phyloP scores from a whole-genome alignment of 2,329 filamentous ascomycete species.

The Calonectria crousiana region DNA sequence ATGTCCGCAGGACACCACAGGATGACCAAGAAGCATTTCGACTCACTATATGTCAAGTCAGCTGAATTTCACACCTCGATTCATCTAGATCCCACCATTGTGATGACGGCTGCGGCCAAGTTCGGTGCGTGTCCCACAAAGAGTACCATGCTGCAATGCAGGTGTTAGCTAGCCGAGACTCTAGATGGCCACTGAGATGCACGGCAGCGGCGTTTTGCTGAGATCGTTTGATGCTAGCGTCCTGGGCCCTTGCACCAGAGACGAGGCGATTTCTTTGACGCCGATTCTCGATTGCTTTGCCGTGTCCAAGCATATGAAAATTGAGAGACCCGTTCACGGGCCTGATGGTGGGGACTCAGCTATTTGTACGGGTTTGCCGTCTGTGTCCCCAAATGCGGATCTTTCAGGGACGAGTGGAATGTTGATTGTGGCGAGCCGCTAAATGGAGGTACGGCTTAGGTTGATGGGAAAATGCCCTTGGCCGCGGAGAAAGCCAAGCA shows the following conservation, averaged over 20 bases:
- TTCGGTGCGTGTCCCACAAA: not conserved
- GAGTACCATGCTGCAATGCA: not conserved
- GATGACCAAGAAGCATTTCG: not conserved
- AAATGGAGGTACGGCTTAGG: not conserved
- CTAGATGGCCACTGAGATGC: not conserved
- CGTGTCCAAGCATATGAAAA: not conserved
- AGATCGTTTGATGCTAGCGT: not conserved
- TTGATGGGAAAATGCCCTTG: not conserved
- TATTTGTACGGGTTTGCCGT: not conserved
- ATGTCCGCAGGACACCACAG: not conserved
- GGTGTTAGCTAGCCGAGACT: not conserved
- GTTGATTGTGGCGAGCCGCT: not conserved
- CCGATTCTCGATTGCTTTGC: not conserved
- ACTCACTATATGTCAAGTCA: not conserved
- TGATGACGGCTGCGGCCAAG: not conserved
- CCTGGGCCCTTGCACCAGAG: not conserved
- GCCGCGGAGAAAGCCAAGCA: not conserved
- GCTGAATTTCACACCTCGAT: not conserved
- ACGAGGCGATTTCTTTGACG: too few species aligned
- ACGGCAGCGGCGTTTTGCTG: not conserved
- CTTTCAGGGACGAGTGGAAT: not conserved
- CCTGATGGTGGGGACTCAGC: not conserved
- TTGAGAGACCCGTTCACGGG: not conserved
- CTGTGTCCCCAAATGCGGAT: not conserved
- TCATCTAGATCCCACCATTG: not conserved